Conservation (phyloP, 1,284 basidiomycete genomes). For the Leccinum pachyderme region DNA sequence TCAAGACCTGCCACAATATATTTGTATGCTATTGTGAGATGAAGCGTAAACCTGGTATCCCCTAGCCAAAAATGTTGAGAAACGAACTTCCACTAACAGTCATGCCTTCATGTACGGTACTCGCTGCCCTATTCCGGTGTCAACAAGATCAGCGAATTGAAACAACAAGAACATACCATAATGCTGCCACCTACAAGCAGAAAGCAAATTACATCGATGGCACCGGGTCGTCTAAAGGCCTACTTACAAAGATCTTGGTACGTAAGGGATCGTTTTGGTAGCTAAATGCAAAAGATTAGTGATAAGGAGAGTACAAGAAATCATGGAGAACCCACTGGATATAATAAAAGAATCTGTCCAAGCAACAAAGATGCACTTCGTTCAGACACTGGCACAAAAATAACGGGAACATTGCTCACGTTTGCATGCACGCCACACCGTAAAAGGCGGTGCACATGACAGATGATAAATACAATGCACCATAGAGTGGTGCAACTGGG, state of each 20-base stretch:
- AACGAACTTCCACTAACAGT: slow-evolving; percentile 11
- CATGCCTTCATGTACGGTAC: slow-evolving; percentile 9
- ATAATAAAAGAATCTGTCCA: slow-evolving; percentile 19
- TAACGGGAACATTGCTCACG: neutral
- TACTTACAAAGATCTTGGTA: slow-evolving; percentile 17
- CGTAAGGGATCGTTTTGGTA: slow-evolving; percentile 9
- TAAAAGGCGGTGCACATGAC: slow-evolving; percentile 3
- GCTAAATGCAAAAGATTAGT: neutral
- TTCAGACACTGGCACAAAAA: neutral
- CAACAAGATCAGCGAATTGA: neutral
- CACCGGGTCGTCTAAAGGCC: neutral
- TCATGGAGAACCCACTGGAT: slow-evolving; percentile 4
- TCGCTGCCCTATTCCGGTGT: slow-evolving; percentile 1
- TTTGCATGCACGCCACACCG: slow-evolving; percentile 7
- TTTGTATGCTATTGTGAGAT: slow-evolving; percentile 17
- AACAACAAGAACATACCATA: slow-evolving; percentile 1
- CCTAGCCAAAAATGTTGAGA: neutral
- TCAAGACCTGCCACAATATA: slow-evolving; percentile 8
- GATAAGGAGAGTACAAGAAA: neutral
- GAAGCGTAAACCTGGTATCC: neutral
- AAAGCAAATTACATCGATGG: neutral
- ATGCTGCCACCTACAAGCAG: slow-evolving; percentile 1
- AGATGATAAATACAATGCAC: slow-evolving; percentile 2
- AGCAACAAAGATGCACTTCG: neutral
- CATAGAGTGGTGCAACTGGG: slow-evolving; percentile 4